These are phyloP conservation scores for Xanthoceras sorbifolium DNA, from an alignment of 345 rosid genomes.

Conservation along the genomic window DNA sequence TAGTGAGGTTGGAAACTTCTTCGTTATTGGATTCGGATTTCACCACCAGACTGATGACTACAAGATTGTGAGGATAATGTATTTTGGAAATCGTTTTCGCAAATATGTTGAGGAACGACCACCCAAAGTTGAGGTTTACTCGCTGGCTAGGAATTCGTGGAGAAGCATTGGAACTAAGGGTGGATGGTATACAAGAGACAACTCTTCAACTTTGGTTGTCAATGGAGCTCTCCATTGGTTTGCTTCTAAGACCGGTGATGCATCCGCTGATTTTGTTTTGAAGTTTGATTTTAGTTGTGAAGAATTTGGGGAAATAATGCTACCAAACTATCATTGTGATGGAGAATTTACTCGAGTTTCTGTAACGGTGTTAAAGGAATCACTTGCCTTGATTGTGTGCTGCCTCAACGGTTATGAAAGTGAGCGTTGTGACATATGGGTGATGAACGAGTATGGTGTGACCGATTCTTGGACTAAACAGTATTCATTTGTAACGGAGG, in stretches of 20 bases:
- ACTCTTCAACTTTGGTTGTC: not conserved
- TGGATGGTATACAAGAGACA: not conserved
- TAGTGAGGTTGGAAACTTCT: not conserved
- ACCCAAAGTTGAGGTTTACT: slow-evolving; percentile 1
- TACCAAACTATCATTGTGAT: not conserved
- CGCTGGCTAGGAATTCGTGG: not conserved
- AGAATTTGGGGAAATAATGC: not conserved
- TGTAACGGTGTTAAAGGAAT: not conserved
- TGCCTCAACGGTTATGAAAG: not conserved
- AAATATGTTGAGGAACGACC: not conserved
- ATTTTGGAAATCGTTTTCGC: no score
- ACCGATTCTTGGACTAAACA: slow-evolving; percentile 10
- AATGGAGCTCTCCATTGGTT: slow-evolving; percentile 1
- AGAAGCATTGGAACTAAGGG: not conserved
- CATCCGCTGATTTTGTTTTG: not conserved
- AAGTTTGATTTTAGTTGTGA: not conserved
- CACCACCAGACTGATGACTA: not conserved
- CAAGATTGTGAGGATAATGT: not conserved
- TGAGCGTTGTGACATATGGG: not conserved
- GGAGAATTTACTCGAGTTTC: not conserved
- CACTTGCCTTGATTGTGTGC: not conserved
- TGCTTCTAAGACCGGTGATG: not conserved
- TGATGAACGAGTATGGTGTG: slow-evolving; percentile 9
- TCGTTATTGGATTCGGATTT: not conserved
- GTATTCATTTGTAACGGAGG: not conserved